Base-by-base conservation (phyloP, 257 asterid species). In the Solanum pennellii region DNA sequence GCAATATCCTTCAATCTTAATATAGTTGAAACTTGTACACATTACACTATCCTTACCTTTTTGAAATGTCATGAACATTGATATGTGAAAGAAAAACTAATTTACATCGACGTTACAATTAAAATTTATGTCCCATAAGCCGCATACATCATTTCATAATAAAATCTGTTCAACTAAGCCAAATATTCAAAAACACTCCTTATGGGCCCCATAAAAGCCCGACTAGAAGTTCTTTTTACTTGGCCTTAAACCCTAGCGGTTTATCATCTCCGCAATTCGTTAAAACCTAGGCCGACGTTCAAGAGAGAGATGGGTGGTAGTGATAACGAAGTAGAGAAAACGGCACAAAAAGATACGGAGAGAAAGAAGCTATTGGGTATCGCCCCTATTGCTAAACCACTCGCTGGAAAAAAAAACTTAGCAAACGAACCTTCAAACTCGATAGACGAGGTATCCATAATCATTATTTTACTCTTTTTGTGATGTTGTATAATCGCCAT, bases 351-450 rank as follows among this genome's bases (percentile, higher is more conserved):
- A 62, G 98, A 95, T 92, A 92, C 93, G 91, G 98, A 96, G 89
- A 97, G 91, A 94, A 97, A 95, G 95, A 95, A 97, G 94, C 42
- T 93, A 3, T 47, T 86, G 42, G 93, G 96, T 10, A 88, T 97
- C 47, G 97, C 99, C 8, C 98, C 99, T 73, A 97, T 97, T 14
- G 98, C 98, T 76, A 95, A 93, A 89, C 98, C 98, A 25, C 94
- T 97, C 11, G 98, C 99, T 74, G 98, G 98, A 0, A 97, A 0
- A 97, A 95, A 71, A 97, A 97, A 74, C 98, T 97, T 42, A 86
- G 94, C 93, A 95, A 97, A 90, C 94, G 94, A 76, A 92, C 97
- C 47, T 93, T 97, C 86, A 97, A 95, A 73, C 98, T 97, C 86
- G 98, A 94, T 90, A 98, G 98, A 68, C 90, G 92, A 89, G 98